Conservation (phyloP, 129 eudicot genomes). For the Centaurea solstitialis region DNA sequence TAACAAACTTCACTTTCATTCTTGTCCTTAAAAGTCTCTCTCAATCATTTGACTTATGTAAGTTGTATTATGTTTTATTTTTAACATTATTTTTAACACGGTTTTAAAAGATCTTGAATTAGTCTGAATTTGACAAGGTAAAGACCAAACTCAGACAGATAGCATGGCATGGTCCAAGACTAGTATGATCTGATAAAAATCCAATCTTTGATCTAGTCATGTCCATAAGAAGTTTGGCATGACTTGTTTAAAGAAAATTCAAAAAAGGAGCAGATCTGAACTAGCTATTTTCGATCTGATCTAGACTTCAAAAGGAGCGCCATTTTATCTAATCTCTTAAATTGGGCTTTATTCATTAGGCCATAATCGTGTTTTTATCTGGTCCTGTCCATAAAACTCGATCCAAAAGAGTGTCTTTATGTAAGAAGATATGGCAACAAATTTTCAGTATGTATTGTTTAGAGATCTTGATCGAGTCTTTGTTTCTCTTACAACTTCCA, state of each 20-base stretch:
- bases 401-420: too few relatives aligned
- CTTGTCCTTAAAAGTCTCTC: not conserved
- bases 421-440: too few relatives aligned
- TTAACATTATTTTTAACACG: not conserved
- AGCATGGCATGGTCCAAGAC: not conserved
- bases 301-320: not conserved
- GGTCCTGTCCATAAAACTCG: too few relatives aligned
- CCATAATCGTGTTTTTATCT: not conserved
- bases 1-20: constrained; percentile 28
- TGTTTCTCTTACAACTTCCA: too few relatives aligned
- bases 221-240: not conserved
- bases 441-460: too few relatives aligned
- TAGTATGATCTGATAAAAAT: not conserved
- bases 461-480: too few relatives aligned
- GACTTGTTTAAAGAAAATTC: not conserved
- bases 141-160: not conserved
- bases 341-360: not conserved
- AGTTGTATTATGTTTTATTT: not conserved
- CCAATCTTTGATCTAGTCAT: not conserved
- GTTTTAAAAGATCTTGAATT: not conserved
- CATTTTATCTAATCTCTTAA: not conserved
- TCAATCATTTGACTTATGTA: not conserved
- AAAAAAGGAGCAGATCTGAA: not conserved
- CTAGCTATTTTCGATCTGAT: too few relatives aligned
- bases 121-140: not conserved